These are phyloP conservation scores for Purshia tridentata DNA, from an alignment of 306 rosid genomes.

Conservation along the genomic window DNA sequence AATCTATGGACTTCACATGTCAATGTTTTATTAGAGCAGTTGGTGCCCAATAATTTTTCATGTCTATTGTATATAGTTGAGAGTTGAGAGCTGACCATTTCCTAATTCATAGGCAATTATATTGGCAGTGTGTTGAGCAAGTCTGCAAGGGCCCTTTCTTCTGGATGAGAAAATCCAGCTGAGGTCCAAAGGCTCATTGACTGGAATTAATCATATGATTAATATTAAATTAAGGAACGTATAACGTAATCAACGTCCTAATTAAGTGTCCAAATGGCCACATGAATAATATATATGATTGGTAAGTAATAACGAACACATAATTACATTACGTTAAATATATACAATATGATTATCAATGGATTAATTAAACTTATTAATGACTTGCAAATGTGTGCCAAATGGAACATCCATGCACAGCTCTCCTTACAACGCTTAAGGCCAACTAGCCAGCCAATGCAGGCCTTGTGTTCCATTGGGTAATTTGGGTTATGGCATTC, in stretches of 20 bases:
- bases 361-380: no score
- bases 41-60: no score
- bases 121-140: background rate
- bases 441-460: background rate
- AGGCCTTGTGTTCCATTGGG: background rate
- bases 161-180: background rate
- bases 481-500: background rate
- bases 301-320: background rate
- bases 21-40: no score
- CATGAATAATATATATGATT: background rate
- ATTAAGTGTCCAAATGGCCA: background rate
- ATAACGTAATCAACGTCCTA: background rate
- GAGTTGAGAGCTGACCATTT: background rate
- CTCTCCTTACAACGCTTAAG: background rate
- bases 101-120: background rate
- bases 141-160: background rate
- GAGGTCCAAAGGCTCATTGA: background rate
- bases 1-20: no score
- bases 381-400: background rate
- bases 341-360: no score
- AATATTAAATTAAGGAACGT: no score
- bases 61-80: no score
- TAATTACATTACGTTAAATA: no score
- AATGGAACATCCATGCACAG: background rate
- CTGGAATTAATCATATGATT: no score